Evolutionary conservation across 1,284 basidiomycete species (phyloP).

Genomic region (Paramarasmius palmivorus): DNA sequence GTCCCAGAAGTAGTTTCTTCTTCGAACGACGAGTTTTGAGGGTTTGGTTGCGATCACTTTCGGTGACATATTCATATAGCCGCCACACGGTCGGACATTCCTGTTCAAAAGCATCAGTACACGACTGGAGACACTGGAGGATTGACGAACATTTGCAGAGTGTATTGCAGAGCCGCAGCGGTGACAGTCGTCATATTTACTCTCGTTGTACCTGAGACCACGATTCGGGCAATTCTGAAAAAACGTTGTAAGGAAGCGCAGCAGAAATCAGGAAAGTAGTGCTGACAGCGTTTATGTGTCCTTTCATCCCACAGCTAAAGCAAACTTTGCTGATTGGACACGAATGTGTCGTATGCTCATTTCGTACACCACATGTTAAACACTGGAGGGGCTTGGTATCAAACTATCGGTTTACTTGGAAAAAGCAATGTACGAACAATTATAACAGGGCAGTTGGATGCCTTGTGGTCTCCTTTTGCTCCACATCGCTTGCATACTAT

Average conservation of each 20-base stretch:
- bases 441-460: slow-evolving; percentile 60
- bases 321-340: slow-evolving; percentile 88
- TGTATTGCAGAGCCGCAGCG: slow-evolving; percentile 76
- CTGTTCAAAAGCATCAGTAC: slow-evolving; percentile 34
- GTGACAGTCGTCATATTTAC: slow-evolving; percentile 58
- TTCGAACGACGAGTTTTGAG: slow-evolving; percentile 51
- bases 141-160: slow-evolving; percentile 59
- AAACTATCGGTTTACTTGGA: slow-evolving; percentile 9
- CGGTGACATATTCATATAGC: slow-evolving; percentile 76
- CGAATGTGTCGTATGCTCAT: slow-evolving; percentile 81
- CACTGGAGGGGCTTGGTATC: too few species aligned
- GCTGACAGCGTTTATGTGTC: slow-evolving; percentile 73
- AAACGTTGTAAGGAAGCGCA: slow-evolving; percentile 6
- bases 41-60: slow-evolving; percentile 52
- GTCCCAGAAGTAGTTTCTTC: slow-evolving; percentile 50
- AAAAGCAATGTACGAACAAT: slow-evolving; percentile 50
- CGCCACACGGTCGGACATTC: slow-evolving; percentile 90
- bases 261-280: slow-evolving; percentile 1
- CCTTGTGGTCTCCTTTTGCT: slow-evolving; percentile 65
- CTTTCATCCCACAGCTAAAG: slow-evolving; percentile 84
- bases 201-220: slow-evolving; percentile 36
- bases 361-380: slow-evolving; percentile 81
- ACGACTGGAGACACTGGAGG: background rate
- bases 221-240: slow-evolving; percentile 77
- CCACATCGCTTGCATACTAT: slow-evolving; percentile 74